A percentile compares a stretch with the other conserved stretches of the same genome.
These are phyloP conservation scores for Populus davidiana DNA, from an alignment of 345 rosid genomes.

Conservation along the genomic window DNA sequence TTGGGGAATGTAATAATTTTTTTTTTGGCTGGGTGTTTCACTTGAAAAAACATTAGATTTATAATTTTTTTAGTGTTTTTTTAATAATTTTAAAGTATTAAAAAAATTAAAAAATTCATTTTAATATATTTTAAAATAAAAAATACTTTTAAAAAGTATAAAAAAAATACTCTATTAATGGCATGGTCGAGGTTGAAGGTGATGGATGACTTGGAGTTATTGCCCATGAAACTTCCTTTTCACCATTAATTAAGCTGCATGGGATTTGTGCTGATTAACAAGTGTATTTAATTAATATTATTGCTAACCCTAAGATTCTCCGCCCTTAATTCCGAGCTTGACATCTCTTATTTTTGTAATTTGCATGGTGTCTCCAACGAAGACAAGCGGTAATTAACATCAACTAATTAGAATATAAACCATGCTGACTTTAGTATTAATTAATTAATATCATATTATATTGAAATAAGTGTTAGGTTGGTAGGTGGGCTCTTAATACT, in stretches of 20 bases:
- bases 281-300: not conserved
- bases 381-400: not conserved
- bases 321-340: not conserved
- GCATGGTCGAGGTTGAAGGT: not conserved
- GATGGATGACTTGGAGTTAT: not conserved
- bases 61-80: no score
- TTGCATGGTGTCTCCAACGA: not conserved
- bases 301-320: constrained; percentile 16
- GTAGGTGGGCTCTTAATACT: no score
- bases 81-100: no score
- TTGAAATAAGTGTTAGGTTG: no score
- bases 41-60: no score
- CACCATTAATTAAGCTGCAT: not conserved
- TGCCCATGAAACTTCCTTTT: constrained; percentile 21
- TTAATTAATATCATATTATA: no score
- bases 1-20: no score
- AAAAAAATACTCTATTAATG: no score
- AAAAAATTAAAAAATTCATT: no score
- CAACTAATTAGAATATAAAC: not conserved
- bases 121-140: no score
- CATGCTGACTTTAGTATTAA: not conserved
- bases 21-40: no score
- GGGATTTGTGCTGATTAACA: not conserved
- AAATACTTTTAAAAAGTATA: no score
- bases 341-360: not conserved